Evolutionary conservation across 768 basidiomycete genomes (phyloP), one percentile per base, ranked within the genome.

Genomic region (Naganishia friedmannii): DNA sequence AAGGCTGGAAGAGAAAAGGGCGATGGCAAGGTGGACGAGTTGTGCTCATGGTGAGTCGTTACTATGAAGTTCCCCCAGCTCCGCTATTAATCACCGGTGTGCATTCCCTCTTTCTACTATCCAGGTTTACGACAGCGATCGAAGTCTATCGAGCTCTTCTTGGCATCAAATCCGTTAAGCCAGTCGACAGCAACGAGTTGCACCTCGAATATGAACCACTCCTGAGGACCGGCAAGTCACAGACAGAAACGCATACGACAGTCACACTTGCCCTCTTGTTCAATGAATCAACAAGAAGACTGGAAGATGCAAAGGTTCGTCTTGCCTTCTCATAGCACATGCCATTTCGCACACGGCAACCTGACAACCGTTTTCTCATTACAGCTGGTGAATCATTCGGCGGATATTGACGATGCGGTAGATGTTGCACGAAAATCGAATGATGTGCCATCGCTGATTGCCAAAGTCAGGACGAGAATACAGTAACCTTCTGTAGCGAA

Each of bases 151-250:
- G 85, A 28, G 84, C 85, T 0, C 80, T 91, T 17, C 82, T 86
- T 53, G 85, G 85, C 53, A 85, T 93, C 72, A 82, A 86, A 66
- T 85, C 87, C 12, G 86, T 86, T 5, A 83, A 86, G 32, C 82
- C 85, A 0, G 84, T 84, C 31, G 87, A 90, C 0, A 90, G 91
- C 70, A 91, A 92, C 79, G 90, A 92, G 77, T 83, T 92, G 31
- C 85, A 86, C 32, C 83, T 93, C 53, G 86, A 86, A 10, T 93
- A 93, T 4, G 56, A 39, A 19, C 66, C 73, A 0, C 46, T 63
- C 31, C 21, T 56, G 5, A 1, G 34, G 26, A 21, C 55, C 19
- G 32, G 53, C 3, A 32, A 51, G 21, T 63, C 68, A 5, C 55
- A 70, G 28, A 66, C 56, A 2, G 51, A 29, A 19, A 23, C 45